Evolutionary conservation across 805 yeast genomes (phyloP).

Genomic region (Metschnikowia borealis): DNA sequence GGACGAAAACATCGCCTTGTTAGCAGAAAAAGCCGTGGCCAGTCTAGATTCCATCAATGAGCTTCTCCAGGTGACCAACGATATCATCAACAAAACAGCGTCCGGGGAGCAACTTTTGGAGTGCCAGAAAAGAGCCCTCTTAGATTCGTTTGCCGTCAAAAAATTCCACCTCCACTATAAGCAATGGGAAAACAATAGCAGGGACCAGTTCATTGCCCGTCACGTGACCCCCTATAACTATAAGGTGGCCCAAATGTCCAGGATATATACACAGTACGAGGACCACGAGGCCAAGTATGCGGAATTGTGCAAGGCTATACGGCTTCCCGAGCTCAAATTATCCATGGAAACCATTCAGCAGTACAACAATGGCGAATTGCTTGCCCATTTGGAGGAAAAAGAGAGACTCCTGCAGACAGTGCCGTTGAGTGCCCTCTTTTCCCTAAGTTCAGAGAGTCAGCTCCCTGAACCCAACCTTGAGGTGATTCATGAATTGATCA

Average conservation of each 20-base stretch:
- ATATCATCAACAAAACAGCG: neutral
- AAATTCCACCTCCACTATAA: slow-evolving; percentile 28
- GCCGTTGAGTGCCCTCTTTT: slow-evolving; percentile 21
- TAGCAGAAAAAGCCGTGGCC: slow-evolving; percentile 3
- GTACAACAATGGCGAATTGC: slow-evolving; percentile 21
- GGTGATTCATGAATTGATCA: slow-evolving; percentile 27
- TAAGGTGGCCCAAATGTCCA: slow-evolving; percentile 26
- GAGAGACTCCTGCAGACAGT: slow-evolving; percentile 5
- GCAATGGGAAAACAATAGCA: slow-evolving; percentile 24
- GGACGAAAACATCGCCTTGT: neutral
- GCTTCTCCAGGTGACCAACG: slow-evolving; percentile 7
- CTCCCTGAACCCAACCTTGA: slow-evolving; percentile 28
- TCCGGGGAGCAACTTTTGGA: neutral
- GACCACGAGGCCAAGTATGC: slow-evolving; percentile 23
- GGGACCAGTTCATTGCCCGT: slow-evolving; percentile 18
- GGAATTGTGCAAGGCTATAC: slow-evolving; percentile 18
- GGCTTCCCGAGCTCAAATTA: slow-evolving; percentile 26
- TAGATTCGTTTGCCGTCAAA: slow-evolving; percentile 35
- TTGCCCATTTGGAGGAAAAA: neutral
- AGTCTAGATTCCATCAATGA: slow-evolving; percentile 8
- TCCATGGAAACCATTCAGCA: slow-evolving; percentile 27
- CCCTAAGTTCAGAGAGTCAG: slow-evolving; percentile 22
- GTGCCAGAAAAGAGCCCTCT: slow-evolving; percentile 7
- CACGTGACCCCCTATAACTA: slow-evolving; percentile 30
- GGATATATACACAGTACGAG: slow-evolving; percentile 24